These are phyloP conservation scores for Solanum aculeatissimum DNA, from an alignment of 305 asterid genomes.

Conservation along the genomic window DNA sequence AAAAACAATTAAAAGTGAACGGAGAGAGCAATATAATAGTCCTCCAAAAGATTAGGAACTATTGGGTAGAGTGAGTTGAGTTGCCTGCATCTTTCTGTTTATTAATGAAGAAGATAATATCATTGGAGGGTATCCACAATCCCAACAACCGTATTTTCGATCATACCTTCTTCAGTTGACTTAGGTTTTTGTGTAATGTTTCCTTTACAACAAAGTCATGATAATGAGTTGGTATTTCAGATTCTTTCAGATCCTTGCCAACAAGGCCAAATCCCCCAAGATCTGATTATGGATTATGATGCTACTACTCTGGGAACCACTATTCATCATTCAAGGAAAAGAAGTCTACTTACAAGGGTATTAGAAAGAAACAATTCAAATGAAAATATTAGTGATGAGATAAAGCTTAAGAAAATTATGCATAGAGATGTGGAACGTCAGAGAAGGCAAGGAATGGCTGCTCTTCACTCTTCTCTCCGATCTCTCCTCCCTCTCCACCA, in stretches of 20 bases:
- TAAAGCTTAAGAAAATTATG: constrained; percentile 18
- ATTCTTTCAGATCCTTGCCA: constrained; percentile 1
- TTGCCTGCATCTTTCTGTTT: background rate
- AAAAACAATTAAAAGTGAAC: background rate
- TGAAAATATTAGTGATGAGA: background rate
- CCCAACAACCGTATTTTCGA: background rate
- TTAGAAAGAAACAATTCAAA: background rate
- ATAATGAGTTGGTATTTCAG: constrained; percentile 5
- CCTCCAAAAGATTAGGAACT: background rate
- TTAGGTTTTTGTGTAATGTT: background rate
- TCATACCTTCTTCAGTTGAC: background rate
- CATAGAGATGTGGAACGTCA: constrained; percentile 36
- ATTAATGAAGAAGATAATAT: background rate
- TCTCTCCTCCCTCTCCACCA: constrained; percentile 48
- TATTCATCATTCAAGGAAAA: background rate
- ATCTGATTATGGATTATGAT: background rate
- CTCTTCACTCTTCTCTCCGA: constrained; percentile 43
- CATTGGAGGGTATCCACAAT: background rate
- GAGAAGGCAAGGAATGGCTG: constrained; percentile 60
- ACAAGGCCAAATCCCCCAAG: constrained; percentile 4
- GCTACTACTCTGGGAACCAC: background rate
- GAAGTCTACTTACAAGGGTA: background rate
- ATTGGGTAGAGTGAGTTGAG: background rate
- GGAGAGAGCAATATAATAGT: background rate
- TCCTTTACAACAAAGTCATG: constrained; percentile 10